These are phyloP conservation scores for Lolium multiflorum DNA, from an alignment of 176 grass and related monocot genomes.

Conservation along the genomic window DNA sequence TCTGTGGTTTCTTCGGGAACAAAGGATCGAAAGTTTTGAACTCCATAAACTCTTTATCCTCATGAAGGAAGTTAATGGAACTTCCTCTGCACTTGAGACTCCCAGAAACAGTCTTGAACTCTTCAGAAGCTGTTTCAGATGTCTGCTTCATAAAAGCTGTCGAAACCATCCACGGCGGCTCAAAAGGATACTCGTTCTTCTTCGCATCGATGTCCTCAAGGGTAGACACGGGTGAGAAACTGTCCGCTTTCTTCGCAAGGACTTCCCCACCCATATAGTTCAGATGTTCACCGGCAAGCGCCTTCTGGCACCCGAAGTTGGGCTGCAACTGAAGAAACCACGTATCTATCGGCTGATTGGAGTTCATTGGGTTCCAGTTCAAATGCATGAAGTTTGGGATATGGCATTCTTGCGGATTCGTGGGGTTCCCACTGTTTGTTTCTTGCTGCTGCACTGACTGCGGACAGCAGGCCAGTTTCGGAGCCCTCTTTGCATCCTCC, in stretches of 20 bases:
- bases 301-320: slow-evolving; percentile 65
- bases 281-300: slow-evolving; percentile 50
- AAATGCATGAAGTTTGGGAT: slow-evolving; percentile 62
- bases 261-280: slow-evolving; percentile 35
- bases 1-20: slow-evolving; percentile 46
- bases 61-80: slow-evolving; percentile 33
- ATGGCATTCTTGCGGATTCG: slow-evolving; percentile 45
- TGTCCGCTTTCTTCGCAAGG: slow-evolving; percentile 43
- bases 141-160: slow-evolving; percentile 63
- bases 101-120: slow-evolving; percentile 34
- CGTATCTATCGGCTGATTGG: slow-evolving; percentile 59
- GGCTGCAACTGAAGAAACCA: slow-evolving; percentile 97
- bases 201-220: slow-evolving; percentile 41
- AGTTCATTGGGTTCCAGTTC: slow-evolving; percentile 69
- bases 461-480: slow-evolving; percentile 68
- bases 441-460: slow-evolving; percentile 47
- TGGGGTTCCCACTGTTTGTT: slow-evolving; percentile 23
- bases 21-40: slow-evolving; percentile 56
- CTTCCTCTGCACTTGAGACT: slow-evolving; percentile 53
- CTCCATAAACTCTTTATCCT: slow-evolving; percentile 58
- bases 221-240: slow-evolving; percentile 24
- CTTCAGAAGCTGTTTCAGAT: slow-evolving; percentile 40
- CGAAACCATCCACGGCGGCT: slow-evolving; percentile 48
- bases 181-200: slow-evolving; percentile 40
- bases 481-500: slow-evolving; percentile 93